Base-by-base conservation (phyloP, 2,329 filamentous ascomycete species). In the Aureobasidium zeae region DNA sequence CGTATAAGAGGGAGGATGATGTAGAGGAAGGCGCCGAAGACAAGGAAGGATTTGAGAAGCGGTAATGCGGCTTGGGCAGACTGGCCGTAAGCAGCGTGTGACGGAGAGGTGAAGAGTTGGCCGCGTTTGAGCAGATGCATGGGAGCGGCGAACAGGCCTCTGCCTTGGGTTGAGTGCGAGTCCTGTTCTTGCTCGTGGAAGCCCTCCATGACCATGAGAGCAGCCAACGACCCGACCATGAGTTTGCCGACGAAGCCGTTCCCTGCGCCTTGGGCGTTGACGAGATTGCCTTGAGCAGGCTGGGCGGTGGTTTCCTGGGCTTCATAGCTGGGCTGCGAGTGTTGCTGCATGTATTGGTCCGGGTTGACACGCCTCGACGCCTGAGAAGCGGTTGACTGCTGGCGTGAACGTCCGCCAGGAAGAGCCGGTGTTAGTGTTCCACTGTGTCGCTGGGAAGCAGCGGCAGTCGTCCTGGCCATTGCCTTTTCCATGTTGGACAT, bases 221-320 rank as follows among this genome's bases (percentile, higher is more conserved):
- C 87, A 17, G 88, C 89, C 47, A 96, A 74, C 13, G 88, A 89
- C 30, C 89, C 89, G 4, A 95, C 79, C 85, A 95, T 91, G 52
- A 95, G 72, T 65, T 93, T 94, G 56, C 73, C 76, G 54, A 78
- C 64, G 52, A 72, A 68, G 25, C 72, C 71, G 31, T 68, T 65
- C 49, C 61, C 61, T 13, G 64, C 62, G 32, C 64, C 46, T 66
- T 62, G 44, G 62, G 60, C 51, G 60, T 57, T 57, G 33, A 48
- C 47, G 53, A 58, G 51, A 68, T 68, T 47, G 12, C 48, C 52
- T 36, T 59, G 57, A 20, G 57, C 58, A 20, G 59, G 57, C 26
- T 61, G 56, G 2, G 57, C 56, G 16, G 54, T 50, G 19, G 55
- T 54, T 4, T 57, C 54, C 28, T 53, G 55, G 3, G 56, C 51